Evolutionary conservation across 495 filamentous ascomycete species (phyloP).

Genomic region (Darksidea phi): DNA sequence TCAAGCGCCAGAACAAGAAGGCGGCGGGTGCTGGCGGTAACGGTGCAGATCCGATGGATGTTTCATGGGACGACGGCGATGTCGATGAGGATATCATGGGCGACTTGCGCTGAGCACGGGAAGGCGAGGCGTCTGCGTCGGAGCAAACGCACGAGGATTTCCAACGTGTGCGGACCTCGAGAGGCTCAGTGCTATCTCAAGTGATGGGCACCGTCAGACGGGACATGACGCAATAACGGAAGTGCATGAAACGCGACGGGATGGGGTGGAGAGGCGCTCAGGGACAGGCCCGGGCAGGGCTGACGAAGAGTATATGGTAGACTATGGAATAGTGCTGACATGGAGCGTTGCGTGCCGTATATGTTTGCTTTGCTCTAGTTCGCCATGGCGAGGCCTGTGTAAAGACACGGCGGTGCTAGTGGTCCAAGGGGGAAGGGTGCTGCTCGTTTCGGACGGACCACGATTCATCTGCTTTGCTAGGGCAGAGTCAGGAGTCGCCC

Average conservation of each 20-base stretch:
- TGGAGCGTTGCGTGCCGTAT: too few relatives aligned
- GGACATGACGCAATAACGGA: conserved; percentile 30
- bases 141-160: not conserved
- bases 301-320: too few relatives aligned
- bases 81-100: conserved; percentile 45
- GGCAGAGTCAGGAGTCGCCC: too few relatives aligned
- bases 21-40: not conserved
- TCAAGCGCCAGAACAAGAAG: conserved; percentile 36
- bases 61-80: conserved; percentile 37
- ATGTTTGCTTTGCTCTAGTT: too few relatives aligned
- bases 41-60: conserved; percentile 28
- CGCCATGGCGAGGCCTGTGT: too few relatives aligned
- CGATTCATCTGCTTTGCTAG: too few relatives aligned
- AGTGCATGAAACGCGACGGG: conserved; percentile 21
- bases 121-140: not conserved
- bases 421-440: too few relatives aligned
- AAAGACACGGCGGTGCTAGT: too few relatives aligned
- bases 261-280: not conserved
- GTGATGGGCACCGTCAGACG: conserved; percentile 19
- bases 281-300: not conserved
- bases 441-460: too few relatives aligned
- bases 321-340: too few relatives aligned
- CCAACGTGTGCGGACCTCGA: conserved; percentile 5
- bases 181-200: not conserved
- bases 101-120: conserved; percentile 31